A percentile compares a stretch with the other conserved stretches of the same genome.
Conservation (phyloP, 257 asterid genomes). For the Jacaranda mimosifolia region DNA sequence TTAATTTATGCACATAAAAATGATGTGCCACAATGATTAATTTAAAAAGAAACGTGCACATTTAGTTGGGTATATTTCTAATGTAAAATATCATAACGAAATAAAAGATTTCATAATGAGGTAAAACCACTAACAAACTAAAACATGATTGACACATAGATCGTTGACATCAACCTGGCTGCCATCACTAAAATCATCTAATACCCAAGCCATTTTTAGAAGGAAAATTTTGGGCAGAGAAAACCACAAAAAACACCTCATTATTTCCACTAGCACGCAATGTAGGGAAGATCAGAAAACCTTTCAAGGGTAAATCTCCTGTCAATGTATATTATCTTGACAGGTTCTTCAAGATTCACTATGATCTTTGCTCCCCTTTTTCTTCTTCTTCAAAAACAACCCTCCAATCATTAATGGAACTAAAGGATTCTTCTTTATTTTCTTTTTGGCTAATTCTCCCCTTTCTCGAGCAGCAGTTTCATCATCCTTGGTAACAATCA, state of each 20-base stretch:
- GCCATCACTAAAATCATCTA: background rate
- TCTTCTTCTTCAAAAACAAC: conserved; percentile 51
- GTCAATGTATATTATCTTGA: too few relatives aligned
- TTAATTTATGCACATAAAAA: too few relatives aligned
- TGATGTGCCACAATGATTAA: too few relatives aligned
- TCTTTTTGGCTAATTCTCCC: conserved; percentile 41
- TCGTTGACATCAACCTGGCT: background rate
- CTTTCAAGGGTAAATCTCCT: too few relatives aligned
- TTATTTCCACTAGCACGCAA: too few relatives aligned
- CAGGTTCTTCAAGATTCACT: too few relatives aligned
- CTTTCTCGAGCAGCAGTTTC: conserved; percentile 11
- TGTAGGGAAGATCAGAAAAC: too few relatives aligned
- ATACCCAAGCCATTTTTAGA: background rate
- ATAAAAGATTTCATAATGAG: background rate
- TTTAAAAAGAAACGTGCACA: too few relatives aligned
- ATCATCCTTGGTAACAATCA: conserved; percentile 43
- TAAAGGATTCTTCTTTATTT: conserved; percentile 63
- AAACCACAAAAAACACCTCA: too few relatives aligned
- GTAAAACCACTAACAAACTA: background rate
- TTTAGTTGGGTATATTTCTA: too few relatives aligned
- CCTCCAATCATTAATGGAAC: conserved; percentile 62
- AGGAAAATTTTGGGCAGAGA: background rate
- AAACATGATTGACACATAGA: background rate
- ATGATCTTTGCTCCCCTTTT: conserved; percentile 43
- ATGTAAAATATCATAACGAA: background rate